Evolutionary conservation across 2,329 filamentous ascomycete genomes (phyloP), one percentile per base, ranked within the genome.

Genomic region (Mollisiaceae sp.): DNA sequence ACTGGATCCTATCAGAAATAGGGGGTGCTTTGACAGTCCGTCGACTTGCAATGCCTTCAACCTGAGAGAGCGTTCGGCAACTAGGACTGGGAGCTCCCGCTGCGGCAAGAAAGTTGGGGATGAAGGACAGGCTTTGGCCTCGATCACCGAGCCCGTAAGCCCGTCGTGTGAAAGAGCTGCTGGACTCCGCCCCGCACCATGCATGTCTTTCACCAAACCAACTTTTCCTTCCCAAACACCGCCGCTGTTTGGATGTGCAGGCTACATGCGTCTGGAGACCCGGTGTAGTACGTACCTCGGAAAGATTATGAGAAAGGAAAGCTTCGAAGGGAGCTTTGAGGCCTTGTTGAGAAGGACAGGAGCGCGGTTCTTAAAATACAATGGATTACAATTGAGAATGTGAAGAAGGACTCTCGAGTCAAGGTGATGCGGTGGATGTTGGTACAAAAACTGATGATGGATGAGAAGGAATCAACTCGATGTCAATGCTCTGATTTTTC

Each of bases 371-470:
- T 35, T 65, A 67, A 69, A 67, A 65, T 63, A 70, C 69, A 70
- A 56, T 60, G 59, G 45, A 66, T 61, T 58, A 65, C 67, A 67
- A 59, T 45, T 32, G 60, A 65, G 27, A 55, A 70, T 65, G 59
- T 50, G 62, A 70, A 41, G 55, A 38, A 62, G 15, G 5, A 2
- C 36, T 62, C 64, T 58, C 52, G 27, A 57, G 18, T 60, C 41
- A 59, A 60, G 32, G 35, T 43, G 64, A 65, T 67, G 50, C 39
- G 22, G 41, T 59, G 59, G 64, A 52, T 69, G 67, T 62, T 70
- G 68, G 59, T 69, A 69, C 67, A 67, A 47, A 52, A 61, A 65
- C 69, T 35, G 56, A 50, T 62, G 57, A 65, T 62, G 61, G 41
- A 56, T 50, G 55, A 62, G 64, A 61, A 60, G 54, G 56, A 38